Conservation (phyloP, 495 filamentous ascomycete species). For the Trichocladium antarcticum region DNA sequence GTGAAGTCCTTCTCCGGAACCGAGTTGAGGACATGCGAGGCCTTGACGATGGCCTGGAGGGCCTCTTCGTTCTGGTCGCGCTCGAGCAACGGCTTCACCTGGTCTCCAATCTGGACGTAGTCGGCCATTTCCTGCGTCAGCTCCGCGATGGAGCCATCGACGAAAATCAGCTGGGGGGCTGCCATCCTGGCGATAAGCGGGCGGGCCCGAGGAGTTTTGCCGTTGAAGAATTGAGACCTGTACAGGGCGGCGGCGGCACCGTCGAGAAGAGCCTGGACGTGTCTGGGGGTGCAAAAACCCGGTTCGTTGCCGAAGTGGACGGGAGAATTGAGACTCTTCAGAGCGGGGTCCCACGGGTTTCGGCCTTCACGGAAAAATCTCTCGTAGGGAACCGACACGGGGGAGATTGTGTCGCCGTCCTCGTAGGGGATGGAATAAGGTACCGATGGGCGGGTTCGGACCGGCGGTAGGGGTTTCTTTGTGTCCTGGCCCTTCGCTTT, state of each 20-base stretch:
- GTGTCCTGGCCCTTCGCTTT: slow-evolving; percentile 11
- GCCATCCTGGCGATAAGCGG: slow-evolving; percentile 20
- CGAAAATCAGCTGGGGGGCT: slow-evolving; percentile 51
- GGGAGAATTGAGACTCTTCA: not conserved
- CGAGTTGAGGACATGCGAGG: slow-evolving; percentile 57
- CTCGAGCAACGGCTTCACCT: slow-evolving; percentile 62
- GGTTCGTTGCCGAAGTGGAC: slow-evolving; percentile 2
- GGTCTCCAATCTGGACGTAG: slow-evolving; percentile 59
- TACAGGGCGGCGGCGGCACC: slow-evolving; percentile 2
- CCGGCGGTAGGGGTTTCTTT: slow-evolving; percentile 17
- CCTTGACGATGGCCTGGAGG: slow-evolving; percentile 75
- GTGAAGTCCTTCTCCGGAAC: slow-evolving; percentile 94
- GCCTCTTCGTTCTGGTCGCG: slow-evolving; percentile 68
- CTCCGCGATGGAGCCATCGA: slow-evolving; percentile 84
- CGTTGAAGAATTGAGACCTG: not conserved
- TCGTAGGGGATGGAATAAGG: slow-evolving; percentile 13
- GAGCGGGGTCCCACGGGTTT: not conserved
- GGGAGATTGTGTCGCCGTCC: slow-evolving; percentile 12
- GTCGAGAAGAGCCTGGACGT: slow-evolving; percentile 5
- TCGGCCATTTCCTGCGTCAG: slow-evolving; percentile 79
- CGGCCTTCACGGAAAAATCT: not conserved
- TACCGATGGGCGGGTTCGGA: slow-evolving; percentile 10
- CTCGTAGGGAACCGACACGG: slow-evolving; percentile 3
- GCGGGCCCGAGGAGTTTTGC: not conserved
- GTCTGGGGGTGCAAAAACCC: not conserved